phyloP scores from a whole-genome alignment of 1,139 yeast species.

The Sugiyamaella novakii region DNA sequence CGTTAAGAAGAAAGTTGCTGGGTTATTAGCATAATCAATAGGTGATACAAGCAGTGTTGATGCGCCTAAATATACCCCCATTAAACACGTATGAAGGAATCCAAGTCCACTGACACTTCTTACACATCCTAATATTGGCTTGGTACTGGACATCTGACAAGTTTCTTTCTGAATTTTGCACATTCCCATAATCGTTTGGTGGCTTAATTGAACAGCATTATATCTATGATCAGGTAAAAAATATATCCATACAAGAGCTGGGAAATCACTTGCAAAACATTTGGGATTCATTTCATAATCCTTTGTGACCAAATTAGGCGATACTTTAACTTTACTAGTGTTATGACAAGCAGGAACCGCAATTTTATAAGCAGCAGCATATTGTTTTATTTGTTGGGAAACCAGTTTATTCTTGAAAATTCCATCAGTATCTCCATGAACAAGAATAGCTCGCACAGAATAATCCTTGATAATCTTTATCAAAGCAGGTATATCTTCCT shows the following conservation, averaged over 20 bases:
- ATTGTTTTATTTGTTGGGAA: slow-evolving; percentile 61
- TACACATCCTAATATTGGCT: slow-evolving; percentile 82
- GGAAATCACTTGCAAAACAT: slow-evolving; percentile 35
- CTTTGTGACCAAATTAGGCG: slow-evolving; percentile 51
- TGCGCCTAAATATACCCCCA: slow-evolving; percentile 86
- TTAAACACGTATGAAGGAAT: slow-evolving; percentile 73
- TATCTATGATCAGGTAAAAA: slow-evolving; percentile 76
- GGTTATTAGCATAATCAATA: slow-evolving; percentile 73
- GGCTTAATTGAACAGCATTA: slow-evolving; percentile 65
- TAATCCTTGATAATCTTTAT: slow-evolving; percentile 68
- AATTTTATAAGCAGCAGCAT: slow-evolving; percentile 47
- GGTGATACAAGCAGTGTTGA: slow-evolving; percentile 82
- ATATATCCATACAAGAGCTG: slow-evolving; percentile 64
- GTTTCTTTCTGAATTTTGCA: slow-evolving; percentile 93
- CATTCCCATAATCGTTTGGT: slow-evolving; percentile 67
- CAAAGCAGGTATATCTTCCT: slow-evolving; percentile 76
- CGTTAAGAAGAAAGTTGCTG: slow-evolving; percentile 69
- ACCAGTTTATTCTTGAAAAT: slow-evolving; percentile 69
- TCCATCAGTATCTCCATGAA: slow-evolving; percentile 73
- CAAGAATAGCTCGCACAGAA: slow-evolving; percentile 69
- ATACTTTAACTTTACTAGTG: slow-evolving; percentile 67
- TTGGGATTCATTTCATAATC: slow-evolving; percentile 40
- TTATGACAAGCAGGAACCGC: slow-evolving; percentile 62
- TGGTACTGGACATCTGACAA: slow-evolving; percentile 72
- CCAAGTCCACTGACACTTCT: slow-evolving; percentile 86